These are phyloP conservation scores for Pouteria glomerata DNA, from an alignment of 148 eudicot species.

Conservation along the genomic window DNA sequence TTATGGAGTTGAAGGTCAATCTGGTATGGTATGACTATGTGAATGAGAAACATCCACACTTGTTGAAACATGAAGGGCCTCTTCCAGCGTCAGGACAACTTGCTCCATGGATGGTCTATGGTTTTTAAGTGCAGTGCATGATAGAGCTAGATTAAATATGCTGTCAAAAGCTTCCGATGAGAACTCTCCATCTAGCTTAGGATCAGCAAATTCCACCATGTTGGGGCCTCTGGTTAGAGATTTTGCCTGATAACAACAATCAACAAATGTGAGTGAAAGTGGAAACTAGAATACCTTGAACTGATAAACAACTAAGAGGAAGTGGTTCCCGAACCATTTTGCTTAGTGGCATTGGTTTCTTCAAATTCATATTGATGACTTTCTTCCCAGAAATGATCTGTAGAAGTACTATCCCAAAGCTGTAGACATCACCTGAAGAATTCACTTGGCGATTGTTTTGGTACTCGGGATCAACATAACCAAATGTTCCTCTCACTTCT, in stretches of 20 bases:
- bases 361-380: conserved; percentile 27
- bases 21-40: conserved; percentile 13
- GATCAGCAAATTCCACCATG: conserved; percentile 28
- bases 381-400: conserved; percentile 38
- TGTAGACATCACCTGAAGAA: conserved; percentile 32
- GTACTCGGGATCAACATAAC: conserved; percentile 40
- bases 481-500: conserved; percentile 43
- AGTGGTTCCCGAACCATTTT: conserved; percentile 17
- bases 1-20: conserved; percentile 6
- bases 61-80: conserved; percentile 27
- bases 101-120: conserved; percentile 30
- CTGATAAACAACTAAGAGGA: neutral
- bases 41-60: conserved; percentile 17
- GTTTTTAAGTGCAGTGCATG: conserved; percentile 25
- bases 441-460: conserved; percentile 26
- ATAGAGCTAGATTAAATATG: conserved; percentile 23
- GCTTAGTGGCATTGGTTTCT: conserved; percentile 21
- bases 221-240: conserved; percentile 17
- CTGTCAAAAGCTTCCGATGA: conserved; percentile 29
- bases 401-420: conserved; percentile 37
- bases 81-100: conserved; percentile 22
- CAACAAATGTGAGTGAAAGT: neutral
- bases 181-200: conserved; percentile 29
- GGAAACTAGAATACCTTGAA: neutral
- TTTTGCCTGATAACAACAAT: conserved; percentile 28